Percentiles rank a stretch among this genome's conserved stretches.
These are phyloP conservation scores for Syncephalastrum sp. DNA, from an alignment of 371 early-diverging fungal genomes.

Conservation along the genomic window DNA sequence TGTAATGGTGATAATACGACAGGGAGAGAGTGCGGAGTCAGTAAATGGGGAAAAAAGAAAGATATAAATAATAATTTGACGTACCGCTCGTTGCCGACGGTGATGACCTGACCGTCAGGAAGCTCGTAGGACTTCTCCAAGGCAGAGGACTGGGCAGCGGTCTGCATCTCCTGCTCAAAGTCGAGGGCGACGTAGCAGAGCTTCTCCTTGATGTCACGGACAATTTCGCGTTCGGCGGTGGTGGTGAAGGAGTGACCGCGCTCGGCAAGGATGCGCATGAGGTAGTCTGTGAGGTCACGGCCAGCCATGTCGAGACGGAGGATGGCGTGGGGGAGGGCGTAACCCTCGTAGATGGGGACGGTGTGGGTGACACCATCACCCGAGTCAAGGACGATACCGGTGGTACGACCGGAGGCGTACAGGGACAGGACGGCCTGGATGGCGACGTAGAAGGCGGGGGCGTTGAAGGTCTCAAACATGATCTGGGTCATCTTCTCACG, in stretches of 20 bases:
- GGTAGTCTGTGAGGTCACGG: conserved; percentile 98
- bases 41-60: background rate
- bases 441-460: conserved; percentile 98
- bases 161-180: conserved; percentile 98
- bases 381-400: conserved; percentile 99
- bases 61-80: conserved; percentile 9
- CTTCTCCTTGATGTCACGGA: conserved; percentile 99
- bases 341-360: conserved; percentile 99
- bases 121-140: conserved; percentile 98
- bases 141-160: conserved; percentile 89
- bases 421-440: conserved; percentile 99
- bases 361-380: conserved; percentile 99
- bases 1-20: conserved; percentile 13
- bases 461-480: conserved; percentile 99
- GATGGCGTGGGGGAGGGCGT: conserved; percentile 98
- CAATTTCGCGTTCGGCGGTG: conserved; percentile 99
- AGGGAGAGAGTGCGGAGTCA: background rate
- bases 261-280: conserved; percentile 97
- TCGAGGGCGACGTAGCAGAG: conserved; percentile 99
- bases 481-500: conserved; percentile 99
- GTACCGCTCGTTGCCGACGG: conserved; percentile 95
- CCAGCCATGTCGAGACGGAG: conserved; percentile 94
- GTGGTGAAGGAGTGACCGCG: conserved; percentile 99
- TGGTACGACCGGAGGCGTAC: conserved; percentile 99
- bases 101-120: conserved; percentile 99